Base-by-base conservation (phyloP, 768 basidiomycete species). In the Lactarius hengduanensis region DNA sequence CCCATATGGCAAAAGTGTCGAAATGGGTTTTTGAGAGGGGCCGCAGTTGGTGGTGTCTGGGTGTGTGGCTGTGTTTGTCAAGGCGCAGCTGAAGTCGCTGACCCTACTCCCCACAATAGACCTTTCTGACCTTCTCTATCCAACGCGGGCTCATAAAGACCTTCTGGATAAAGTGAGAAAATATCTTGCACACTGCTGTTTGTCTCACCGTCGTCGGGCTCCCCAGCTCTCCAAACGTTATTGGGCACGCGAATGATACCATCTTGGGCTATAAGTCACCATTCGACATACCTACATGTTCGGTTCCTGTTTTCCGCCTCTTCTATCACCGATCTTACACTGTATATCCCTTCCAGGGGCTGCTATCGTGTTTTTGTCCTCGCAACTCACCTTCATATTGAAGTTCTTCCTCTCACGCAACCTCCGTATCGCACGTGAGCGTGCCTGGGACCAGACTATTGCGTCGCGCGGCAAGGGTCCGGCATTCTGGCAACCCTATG, bases 1-100 rank as follows among this genome's bases (percentile, higher is more conserved):
- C 92, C 94, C 4, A 87, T 90, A 9, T 93, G 94, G 92, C 78
- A 90, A 72, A 95, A 93, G 77, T 91, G 93, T 74, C 84, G 81
- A 69, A 89, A 96, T 76, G 95, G 90, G 0, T 83, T 84, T 1
- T 73, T 81, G 57, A 79, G 94, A 22, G 94, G 95, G 0, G 78
- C 83, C 0, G 76, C 83, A 18, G 88, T 92, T 47, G 94, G 89
- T 0, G 73, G 82, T 0, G 75, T 83, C 38, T 94, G 91, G 91
- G 91, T 89, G 72, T 45, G 82, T 77, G 26, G 22, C 32, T 22
- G 3, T 15, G 0, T 13, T 26, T 58, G 45, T 63, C n/a, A n/a
- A 30, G 16, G 53, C 22, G 32, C 11, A 3, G n/a, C n/a, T 28
- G 15, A 47, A n/a, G 3, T 11, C n/a, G 28, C 40, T 63, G n/a